phyloP scores from a whole-genome alignment of 306 rosid species.

The Prunus mongolica region DNA sequence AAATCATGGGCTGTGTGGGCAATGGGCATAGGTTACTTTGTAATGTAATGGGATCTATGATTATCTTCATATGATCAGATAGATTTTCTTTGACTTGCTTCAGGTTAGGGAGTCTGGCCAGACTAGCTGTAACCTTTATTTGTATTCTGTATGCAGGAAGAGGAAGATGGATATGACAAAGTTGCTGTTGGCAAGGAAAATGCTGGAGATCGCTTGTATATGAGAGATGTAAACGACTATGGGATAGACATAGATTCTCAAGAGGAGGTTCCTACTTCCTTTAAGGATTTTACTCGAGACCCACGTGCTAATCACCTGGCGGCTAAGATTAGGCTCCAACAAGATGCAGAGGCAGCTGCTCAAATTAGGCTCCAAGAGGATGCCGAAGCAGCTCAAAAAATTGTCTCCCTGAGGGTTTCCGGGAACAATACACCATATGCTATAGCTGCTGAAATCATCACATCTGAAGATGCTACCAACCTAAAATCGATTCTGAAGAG shows the following conservation, averaged over 20 bases:
- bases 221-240: constrained; percentile 64
- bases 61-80: no score
- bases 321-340: constrained; percentile 61
- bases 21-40: no score
- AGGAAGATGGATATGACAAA: constrained; percentile 83
- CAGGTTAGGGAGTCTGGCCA: not conserved
- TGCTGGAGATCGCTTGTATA: constrained; percentile 53
- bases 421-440: constrained; percentile 28
- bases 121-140: not conserved
- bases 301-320: constrained; percentile 89
- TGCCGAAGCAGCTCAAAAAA: constrained; percentile 52
- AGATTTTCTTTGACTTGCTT: not conserved
- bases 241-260: constrained; percentile 56
- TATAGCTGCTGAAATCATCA: constrained; percentile 15
- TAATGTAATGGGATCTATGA: no score
- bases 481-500: constrained; percentile 89
- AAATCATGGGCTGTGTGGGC: not conserved
- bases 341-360: constrained; percentile 77
- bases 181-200: constrained; percentile 73
- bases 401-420: constrained; percentile 52
- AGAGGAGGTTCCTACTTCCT: constrained; percentile 45
- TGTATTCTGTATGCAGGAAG: constrained; percentile 55
- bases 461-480: constrained; percentile 26
- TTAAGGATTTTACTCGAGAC: constrained; percentile 49
- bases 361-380: constrained; percentile 62